Conservation (phyloP, 2,329 filamentous ascomycete genomes). For the Phialophora expanda region DNA sequence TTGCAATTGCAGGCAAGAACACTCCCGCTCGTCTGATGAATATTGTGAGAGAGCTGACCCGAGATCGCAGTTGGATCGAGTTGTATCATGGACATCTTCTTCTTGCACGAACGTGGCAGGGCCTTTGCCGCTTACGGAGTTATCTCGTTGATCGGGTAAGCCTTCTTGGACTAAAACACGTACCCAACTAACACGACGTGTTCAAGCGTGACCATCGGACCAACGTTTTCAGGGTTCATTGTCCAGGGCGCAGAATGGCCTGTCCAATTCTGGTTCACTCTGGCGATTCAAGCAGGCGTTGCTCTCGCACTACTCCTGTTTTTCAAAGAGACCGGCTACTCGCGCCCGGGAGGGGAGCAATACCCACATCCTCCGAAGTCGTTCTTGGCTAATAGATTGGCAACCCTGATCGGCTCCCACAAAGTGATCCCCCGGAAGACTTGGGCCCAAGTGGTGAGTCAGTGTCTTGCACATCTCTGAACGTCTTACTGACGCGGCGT, state of each 20-base stretch:
- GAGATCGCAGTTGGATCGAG: neutral
- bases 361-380: neutral
- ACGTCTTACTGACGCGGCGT: too few relatives aligned
- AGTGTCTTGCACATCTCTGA: neutral
- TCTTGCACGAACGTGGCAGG: constrained; percentile 2
- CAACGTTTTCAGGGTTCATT: constrained; percentile 7
- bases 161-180: neutral
- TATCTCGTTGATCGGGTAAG: neutral
- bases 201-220: constrained; percentile 4
- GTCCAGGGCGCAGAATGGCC: neutral
- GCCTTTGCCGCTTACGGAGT: constrained; percentile 7
- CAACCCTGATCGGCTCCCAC: neutral
- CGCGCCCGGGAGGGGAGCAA: neutral
- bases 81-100: constrained; percentile 5
- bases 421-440: neutral
- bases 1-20: too few relatives aligned
- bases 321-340: neutral
- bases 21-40: too few relatives aligned
- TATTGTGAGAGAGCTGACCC: too few relatives aligned
- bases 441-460: constrained; percentile 1
- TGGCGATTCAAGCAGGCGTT: too few relatives aligned
- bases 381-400: constrained; percentile 1
- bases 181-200: neutral
- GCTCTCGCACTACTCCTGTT: too few relatives aligned
- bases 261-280: too few relatives aligned